phyloP scores from a whole-genome alignment of 2,329 filamentous ascomycete species.

The Aspergillus arachidicola region DNA sequence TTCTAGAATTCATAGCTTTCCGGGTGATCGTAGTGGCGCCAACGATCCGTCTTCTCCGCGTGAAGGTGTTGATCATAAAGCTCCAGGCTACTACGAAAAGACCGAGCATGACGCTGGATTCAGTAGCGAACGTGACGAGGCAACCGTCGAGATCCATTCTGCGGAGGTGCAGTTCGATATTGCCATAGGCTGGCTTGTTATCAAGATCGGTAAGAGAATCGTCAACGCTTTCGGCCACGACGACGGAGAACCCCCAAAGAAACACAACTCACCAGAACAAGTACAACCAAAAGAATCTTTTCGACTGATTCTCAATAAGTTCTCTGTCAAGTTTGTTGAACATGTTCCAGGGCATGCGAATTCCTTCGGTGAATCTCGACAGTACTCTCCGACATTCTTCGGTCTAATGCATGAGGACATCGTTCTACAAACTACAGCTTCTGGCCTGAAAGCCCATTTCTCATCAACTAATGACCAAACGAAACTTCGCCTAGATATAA shows the following conservation, averaged over 20 bases:
- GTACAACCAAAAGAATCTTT: conserved; percentile 20
- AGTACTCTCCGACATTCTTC: conserved; percentile 21
- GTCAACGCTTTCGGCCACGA: conserved; percentile 21
- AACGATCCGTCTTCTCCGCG: conserved; percentile 17
- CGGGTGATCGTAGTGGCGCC: conserved; percentile 22
- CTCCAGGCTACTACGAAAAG: conserved; percentile 8
- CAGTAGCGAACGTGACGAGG: conserved; percentile 12
- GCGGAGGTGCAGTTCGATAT: conserved; percentile 41
- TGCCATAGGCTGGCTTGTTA: conserved; percentile 44
- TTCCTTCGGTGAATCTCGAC: conserved; percentile 17
- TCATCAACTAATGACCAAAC: conserved; percentile 23
- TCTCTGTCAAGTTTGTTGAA: conserved; percentile 42
- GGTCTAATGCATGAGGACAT: conserved; percentile 32
- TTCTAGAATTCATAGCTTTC: conserved; percentile 26
- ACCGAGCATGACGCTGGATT: conserved; percentile 6
- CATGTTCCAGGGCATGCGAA: conserved; percentile 35
- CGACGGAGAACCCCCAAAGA: conserved; percentile 12
- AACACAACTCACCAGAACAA: conserved; percentile 6
- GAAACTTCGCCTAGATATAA: conserved; percentile 34
- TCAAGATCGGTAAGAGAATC: conserved; percentile 39
- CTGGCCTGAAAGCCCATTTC: conserved; percentile 29
- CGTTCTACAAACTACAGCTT: conserved; percentile 34
- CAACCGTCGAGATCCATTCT: conserved; percentile 37
- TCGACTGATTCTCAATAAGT: conserved; percentile 29
- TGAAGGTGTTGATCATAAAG: conserved; percentile 14